Evolutionary conservation across 495 filamentous ascomycete species (phyloP).

Genomic region (Viridothelium virens): DNA sequence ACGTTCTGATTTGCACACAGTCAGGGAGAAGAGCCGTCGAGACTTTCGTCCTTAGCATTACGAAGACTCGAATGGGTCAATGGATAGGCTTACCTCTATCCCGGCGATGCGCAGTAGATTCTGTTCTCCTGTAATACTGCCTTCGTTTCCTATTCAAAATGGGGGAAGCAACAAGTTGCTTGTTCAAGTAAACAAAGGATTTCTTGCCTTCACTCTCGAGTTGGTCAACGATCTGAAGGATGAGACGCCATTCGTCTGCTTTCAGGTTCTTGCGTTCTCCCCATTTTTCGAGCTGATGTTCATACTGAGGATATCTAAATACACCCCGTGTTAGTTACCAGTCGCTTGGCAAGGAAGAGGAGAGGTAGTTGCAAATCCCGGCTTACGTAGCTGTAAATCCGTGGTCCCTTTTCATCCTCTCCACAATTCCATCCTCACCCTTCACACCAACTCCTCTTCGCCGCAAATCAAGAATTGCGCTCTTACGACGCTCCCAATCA

Average conservation of each 20-base stretch:
- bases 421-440: not conserved
- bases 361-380: not conserved
- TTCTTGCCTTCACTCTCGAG: not conserved
- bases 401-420: not conserved
- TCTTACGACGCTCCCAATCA: not conserved
- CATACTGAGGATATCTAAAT: not conserved
- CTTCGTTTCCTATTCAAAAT: constrained; percentile 1
- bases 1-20: not conserved
- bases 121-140: not conserved
- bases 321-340: not conserved
- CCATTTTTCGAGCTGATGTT: not conserved
- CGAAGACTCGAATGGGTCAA: not conserved
- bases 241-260: not conserved
- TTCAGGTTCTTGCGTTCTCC: constrained; percentile 7
- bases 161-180: not conserved
- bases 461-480: not conserved
- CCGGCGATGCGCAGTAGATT: not conserved
- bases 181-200: not conserved
- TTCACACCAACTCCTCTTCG: not conserved
- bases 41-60: not conserved
- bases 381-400: not conserved
- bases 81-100: not conserved
- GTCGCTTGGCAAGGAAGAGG: too few species aligned
- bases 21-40: constrained; percentile 1
- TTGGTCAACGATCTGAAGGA: not conserved